These are phyloP conservation scores for Vitis hybrid DNA, from an alignment of 177 flowering plant genomes.

Conservation along the genomic window DNA sequence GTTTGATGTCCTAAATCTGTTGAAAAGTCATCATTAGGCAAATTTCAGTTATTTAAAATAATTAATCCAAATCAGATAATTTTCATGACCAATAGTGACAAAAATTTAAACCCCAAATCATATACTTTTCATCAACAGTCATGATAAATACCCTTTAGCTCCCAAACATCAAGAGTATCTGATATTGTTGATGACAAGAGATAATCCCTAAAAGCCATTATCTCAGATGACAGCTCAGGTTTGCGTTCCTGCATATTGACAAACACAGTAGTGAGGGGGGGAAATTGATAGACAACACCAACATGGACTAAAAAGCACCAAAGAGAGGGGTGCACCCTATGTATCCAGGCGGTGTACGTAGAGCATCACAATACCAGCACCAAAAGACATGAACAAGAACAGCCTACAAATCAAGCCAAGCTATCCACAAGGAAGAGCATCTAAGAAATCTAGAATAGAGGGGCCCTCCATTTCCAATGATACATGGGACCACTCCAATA, in stretches of 20 bases:
- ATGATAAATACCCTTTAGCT: constrained; percentile 65
- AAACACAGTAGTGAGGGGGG: not conserved
- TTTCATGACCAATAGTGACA: not conserved
- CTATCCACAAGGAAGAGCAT: too few species aligned
- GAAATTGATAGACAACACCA: too few species aligned
- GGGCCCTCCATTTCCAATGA: too few species aligned
- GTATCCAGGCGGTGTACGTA: too few species aligned
- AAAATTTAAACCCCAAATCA: too few species aligned
- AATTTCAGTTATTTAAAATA: not conserved
- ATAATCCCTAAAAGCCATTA: constrained; percentile 90
- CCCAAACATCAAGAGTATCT: constrained; percentile 96
- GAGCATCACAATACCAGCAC: too few species aligned
- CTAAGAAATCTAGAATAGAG: too few species aligned
- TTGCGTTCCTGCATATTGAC: constrained; percentile 71
- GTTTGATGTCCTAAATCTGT: constrained; percentile 99
- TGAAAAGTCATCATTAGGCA: constrained; percentile 7
- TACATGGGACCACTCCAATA: too few species aligned
- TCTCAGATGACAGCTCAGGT: constrained; percentile 76
- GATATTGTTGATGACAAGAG: constrained; percentile 87
- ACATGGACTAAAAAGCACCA: too few species aligned
- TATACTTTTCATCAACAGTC: not conserved
- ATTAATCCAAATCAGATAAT: not conserved
- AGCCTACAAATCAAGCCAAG: too few species aligned
- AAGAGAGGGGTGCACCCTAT: too few species aligned
- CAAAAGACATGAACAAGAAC: too few species aligned